phyloP scores from a whole-genome alignment of 306 rosid genomes.

The Lupinus albus region DNA sequence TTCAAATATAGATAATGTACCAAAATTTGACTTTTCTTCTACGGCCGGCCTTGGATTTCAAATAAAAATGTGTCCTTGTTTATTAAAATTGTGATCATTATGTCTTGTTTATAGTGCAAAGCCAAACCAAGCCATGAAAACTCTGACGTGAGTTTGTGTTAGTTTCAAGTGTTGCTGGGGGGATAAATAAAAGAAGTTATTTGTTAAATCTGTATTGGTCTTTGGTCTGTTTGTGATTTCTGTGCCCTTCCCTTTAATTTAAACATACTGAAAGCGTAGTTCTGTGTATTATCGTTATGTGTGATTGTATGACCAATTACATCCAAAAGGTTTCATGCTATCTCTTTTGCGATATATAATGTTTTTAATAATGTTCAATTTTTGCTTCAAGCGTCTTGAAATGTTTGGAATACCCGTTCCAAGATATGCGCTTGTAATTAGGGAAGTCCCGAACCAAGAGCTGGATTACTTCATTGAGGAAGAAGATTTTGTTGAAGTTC shows the following conservation, averaged over 20 bases:
- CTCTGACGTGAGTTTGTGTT: slow-evolving; percentile 21
- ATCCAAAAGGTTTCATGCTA: slow-evolving; percentile 31
- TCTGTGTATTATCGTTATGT: slow-evolving; percentile 24
- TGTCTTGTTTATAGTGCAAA: neutral
- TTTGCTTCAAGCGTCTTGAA: slow-evolving; percentile 75
- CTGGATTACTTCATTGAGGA: slow-evolving; percentile 88
- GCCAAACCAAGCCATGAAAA: neutral
- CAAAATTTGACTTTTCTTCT: slow-evolving; percentile 15
- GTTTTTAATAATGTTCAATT: slow-evolving; percentile 20
- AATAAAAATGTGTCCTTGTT: slow-evolving; percentile 19
- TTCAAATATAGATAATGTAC: neutral
- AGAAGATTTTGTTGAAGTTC: slow-evolving; percentile 96
- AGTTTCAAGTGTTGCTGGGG: slow-evolving; percentile 13
- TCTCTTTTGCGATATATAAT: slow-evolving; percentile 29
- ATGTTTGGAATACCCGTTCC: slow-evolving; percentile 87
- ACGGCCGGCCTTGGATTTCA: slow-evolving; percentile 20
- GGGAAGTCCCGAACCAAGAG: slow-evolving; percentile 77
- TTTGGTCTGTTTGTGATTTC: slow-evolving; percentile 26
- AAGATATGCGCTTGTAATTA: slow-evolving; percentile 87
- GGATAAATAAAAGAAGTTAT: neutral
- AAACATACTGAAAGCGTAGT: slow-evolving; percentile 20
- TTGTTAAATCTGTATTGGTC: slow-evolving; percentile 31
- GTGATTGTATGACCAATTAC: slow-evolving; percentile 22
- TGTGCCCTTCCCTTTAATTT: neutral
- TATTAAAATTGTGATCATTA: slow-evolving; percentile 22